Conservation (phyloP, 164 flowering plant species). For the Annona squamosa region DNA sequence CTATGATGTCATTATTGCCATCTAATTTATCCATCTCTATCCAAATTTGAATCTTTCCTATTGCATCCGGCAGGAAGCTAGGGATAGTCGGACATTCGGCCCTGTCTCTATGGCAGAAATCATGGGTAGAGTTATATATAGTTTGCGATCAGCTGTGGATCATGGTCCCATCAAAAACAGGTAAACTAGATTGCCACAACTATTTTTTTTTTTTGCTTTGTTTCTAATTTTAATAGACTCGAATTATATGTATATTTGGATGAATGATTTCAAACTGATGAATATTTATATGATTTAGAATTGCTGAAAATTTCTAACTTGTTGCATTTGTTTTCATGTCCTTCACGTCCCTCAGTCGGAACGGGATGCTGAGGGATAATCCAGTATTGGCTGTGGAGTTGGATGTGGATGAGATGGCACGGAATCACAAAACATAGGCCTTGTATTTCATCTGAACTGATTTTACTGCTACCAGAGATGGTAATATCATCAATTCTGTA, state of each 20-base stretch:
- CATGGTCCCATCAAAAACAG: constrained; percentile 93
- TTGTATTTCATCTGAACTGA: background rate
- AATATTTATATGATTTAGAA: background rate
- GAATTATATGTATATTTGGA: no score
- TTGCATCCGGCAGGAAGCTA: constrained; percentile 57
- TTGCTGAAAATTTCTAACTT: background rate
- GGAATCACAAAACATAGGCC: constrained; percentile 46
- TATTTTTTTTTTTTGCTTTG: background rate
- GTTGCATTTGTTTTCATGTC: background rate
- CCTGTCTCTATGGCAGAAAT: constrained; percentile 69
- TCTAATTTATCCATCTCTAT: background rate
- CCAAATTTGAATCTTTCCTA: background rate
- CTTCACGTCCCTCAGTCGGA: constrained; percentile 32
- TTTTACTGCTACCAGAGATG: background rate
- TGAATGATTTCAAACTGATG: no score
- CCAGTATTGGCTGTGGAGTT: constrained; percentile 78
- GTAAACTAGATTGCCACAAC: constrained; percentile 23
- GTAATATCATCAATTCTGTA: background rate
- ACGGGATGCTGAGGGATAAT: constrained; percentile 57
- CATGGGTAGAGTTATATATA: constrained; percentile 83
- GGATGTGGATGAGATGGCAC: constrained; percentile 88
- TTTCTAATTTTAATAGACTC: no score
- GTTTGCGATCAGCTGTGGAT: constrained; percentile 70
- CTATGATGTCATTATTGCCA: no score
- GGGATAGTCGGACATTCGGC: constrained; percentile 88